Evolutionary conservation across 129 eudicot genomes (phyloP), one percentile per base, ranked within the genome.

Genomic region (Flaveria robusta): DNA sequence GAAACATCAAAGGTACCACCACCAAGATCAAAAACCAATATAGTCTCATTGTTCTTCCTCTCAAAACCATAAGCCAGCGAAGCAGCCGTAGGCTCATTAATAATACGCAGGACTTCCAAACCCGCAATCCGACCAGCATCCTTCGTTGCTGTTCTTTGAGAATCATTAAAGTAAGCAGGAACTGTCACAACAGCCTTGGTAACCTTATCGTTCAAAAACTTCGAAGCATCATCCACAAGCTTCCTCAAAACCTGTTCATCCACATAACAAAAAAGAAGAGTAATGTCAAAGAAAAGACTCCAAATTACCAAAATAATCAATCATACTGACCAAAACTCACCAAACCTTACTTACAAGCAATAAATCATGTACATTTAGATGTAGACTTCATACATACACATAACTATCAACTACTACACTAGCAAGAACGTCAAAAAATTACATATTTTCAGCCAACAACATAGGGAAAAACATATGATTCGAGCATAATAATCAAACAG

Each of bases 1-100:
- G 98, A 93, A 75, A 93, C 98, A 91, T 93, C 98, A 88, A 93
- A 93, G 9, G 98, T 93, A 69, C 98, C 98, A 85, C 98, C 98
- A 77, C 98, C 98, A 81, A 90, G 96, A 74, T 93, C 97, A 81
- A 94, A 94, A 26, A 94, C 98, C 47, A 94, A 79, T 42, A 91
- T 94, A 24, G 99, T 94, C 72, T 94, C 97, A 71, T 91, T 91
- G 82, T 84, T 91, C 85, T 94, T 94, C 93, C 86, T 94, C 77
- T 94, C 96, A 60, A 94, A 93, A 49, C 99, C 99, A 83, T 91
- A 91, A 59, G 99, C 97, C 71, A 94, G 79, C 1, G 98, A 94
- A 5, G 98, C 97, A 41, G 99, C 97, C 19, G 99, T 94, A 39
- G 99, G 99, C 74, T 94, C 97, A 81, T 94, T 94, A 62, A 94